phyloP scores from a whole-genome alignment of 257 asterid species.

The Paraleonurus japonicus region DNA sequence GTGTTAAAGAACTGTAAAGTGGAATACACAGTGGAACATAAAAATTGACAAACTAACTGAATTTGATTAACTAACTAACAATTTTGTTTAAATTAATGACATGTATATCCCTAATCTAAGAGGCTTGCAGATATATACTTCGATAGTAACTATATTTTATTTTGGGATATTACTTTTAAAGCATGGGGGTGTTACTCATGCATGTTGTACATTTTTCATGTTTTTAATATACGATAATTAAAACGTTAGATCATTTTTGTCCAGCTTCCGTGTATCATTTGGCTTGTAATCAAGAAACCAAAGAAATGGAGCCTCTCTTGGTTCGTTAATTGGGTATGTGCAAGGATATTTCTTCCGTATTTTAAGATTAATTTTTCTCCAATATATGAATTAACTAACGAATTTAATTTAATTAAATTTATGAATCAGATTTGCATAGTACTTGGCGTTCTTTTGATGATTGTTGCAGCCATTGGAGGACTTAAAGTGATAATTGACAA shows the following conservation, averaged over 20 bases:
- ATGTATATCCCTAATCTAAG: no score
- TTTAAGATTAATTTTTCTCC: neutral
- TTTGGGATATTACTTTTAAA: neutral
- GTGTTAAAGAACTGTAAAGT: no score
- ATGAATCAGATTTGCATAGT: conserved; percentile 32
- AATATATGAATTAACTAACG: neutral
- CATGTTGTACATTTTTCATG: neutral
- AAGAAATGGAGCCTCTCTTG: conserved; percentile 26
- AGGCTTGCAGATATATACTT: no score
- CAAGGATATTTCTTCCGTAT: neutral
- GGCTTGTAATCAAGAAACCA: conserved; percentile 31
- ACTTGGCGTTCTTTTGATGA: conserved; percentile 32
- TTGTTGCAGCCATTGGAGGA: conserved; percentile 38
- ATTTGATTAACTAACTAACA: no score
- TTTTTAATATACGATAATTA: neutral
- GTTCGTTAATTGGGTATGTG: conserved; percentile 28
- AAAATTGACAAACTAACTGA: no score
- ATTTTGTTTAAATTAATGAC: no score
- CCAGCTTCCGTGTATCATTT: conserved; percentile 34
- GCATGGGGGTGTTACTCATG: neutral
- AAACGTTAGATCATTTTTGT: neutral
- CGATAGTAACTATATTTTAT: no score
- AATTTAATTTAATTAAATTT: neutral
- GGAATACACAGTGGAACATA: no score
- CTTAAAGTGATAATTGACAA: conserved; percentile 22